Percentiles rank a stretch among this genome's conserved stretches.
Conservation (phyloP, 345 rosid genomes). For the Conringia planisiliqua region DNA sequence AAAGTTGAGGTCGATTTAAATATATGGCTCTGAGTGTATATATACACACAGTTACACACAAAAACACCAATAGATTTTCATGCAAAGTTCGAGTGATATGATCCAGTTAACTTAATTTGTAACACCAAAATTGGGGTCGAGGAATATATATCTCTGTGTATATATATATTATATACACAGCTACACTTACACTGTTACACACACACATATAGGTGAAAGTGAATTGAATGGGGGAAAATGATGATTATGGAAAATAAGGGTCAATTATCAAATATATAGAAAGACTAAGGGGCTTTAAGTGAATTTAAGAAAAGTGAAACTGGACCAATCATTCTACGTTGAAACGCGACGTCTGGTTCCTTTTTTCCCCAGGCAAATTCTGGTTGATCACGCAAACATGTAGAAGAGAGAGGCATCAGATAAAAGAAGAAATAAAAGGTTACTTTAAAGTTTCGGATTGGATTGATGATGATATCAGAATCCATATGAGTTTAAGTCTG, state of each 20-base stretch:
- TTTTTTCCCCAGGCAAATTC: background rate
- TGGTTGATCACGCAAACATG: background rate
- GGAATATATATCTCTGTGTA: too few species aligned
- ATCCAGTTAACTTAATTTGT: too few species aligned
- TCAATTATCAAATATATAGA: background rate
- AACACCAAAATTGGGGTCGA: too few species aligned
- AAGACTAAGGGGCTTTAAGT: background rate
- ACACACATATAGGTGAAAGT: too few species aligned
- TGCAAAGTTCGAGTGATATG: too few species aligned
- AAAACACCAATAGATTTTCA: too few species aligned
- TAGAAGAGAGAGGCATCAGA: background rate
- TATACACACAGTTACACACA: too few species aligned
- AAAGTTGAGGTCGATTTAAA: background rate
- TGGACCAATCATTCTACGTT: background rate
- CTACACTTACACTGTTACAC: too few species aligned
- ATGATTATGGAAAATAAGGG: background rate
- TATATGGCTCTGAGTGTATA: too few species aligned
- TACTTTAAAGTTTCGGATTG: background rate
- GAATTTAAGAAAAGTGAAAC: background rate
- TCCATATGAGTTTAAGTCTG: background rate
- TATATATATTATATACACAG: too few species aligned
- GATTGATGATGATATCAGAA: background rate
- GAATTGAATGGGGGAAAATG: background rate
- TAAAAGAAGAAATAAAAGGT: background rate
- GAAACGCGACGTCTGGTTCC: background rate